Evolutionary conservation across 148 eudicot species (phyloP), one percentile per base, ranked within the genome.

Genomic region (Pharnaceum exiguum): DNA sequence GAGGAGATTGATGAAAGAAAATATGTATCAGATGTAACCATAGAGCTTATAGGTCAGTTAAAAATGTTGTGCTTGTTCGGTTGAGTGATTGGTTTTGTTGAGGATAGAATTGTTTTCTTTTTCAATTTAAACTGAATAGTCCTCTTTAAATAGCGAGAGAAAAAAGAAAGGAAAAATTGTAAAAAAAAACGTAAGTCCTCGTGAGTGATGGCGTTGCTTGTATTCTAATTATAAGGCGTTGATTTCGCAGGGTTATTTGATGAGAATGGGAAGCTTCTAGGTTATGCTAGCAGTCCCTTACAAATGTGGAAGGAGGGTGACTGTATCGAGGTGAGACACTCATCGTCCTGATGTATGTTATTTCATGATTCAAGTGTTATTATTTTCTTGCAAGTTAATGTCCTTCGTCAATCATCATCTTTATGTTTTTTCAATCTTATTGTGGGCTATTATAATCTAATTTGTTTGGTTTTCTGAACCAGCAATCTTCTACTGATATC

Each of bases 401-500:
- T n/a, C n/a, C 16, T 54, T 35, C 55, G 33, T 29, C 38, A 5
- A 48, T 47, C 13, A 11, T 54, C 17, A 36, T 23, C 36, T 27
- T 5, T 26, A 10, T n/a, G 24, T 46, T 11, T 55, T 51, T 21
- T 31, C 51, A 35, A 11, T 27, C 7, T 28, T 29, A 11, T 29
- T 35, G 18, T 15, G 18, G 10, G 28, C 19, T 44, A 28, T 45
- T 29, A 43, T 37, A 24, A 53, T 12, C 7, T 13, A 36, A 32
- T 43, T 11, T 30, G 27, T 59, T 65, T 45, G 23, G 24, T 49
- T 26, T 63, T 37, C 37, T 48, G 47, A 58, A 64, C 57, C 85
- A 94, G 99, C 96, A 94, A 94, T 94, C 99, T 66, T 94, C 99
- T 54, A 94, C 99, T 31, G 99, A 94, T 81, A 94, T 94, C 66